Percentiles rank a stretch among this genome's conserved stretches.
These are phyloP conservation scores for Metschnikowia gelsemii DNA, from an alignment of 805 yeast species.

Conservation along the genomic window DNA sequence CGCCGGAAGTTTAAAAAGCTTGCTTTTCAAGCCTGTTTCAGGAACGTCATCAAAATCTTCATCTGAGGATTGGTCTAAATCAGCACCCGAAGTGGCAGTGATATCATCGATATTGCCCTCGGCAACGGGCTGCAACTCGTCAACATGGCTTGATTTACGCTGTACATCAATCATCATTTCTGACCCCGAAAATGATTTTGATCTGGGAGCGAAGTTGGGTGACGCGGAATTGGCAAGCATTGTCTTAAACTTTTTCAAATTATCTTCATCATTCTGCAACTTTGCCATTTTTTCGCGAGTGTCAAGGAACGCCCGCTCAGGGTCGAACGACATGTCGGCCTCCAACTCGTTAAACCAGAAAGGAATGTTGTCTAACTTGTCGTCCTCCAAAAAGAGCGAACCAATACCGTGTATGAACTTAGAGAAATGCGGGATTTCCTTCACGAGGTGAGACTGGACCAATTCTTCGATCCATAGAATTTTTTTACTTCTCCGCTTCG, in stretches of 20 bases:
- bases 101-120: slow-evolving; percentile 15
- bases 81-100: slow-evolving; percentile 18
- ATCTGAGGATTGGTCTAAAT: slow-evolving; percentile 32
- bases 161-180: slow-evolving; percentile 20
- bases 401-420: slow-evolving; percentile 93
- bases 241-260: slow-evolving; percentile 41
- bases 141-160: slow-evolving; percentile 3
- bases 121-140: slow-evolving; percentile 14
- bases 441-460: slow-evolving; percentile 72
- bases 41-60: slow-evolving; percentile 30
- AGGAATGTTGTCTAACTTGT: slow-evolving; percentile 84
- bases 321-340: slow-evolving; percentile 54
- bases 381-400: slow-evolving; percentile 83
- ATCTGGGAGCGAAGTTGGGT: slow-evolving; percentile 33
- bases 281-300: slow-evolving; percentile 53
- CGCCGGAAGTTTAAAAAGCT: slow-evolving; percentile 29
- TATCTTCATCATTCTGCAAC: slow-evolving; percentile 47
- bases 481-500: slow-evolving; percentile 45
- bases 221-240: slow-evolving; percentile 33
- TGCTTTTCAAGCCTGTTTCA: slow-evolving; percentile 17
- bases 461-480: slow-evolving; percentile 83
- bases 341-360: slow-evolving; percentile 94
- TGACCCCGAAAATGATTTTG: slow-evolving; percentile 42
- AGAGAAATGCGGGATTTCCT: slow-evolving; percentile 91
- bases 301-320: slow-evolving; percentile 74